These are phyloP conservation scores for Arctostaphylos glauca DNA, from an alignment of 148 eudicot species.

Conservation along the genomic window DNA sequence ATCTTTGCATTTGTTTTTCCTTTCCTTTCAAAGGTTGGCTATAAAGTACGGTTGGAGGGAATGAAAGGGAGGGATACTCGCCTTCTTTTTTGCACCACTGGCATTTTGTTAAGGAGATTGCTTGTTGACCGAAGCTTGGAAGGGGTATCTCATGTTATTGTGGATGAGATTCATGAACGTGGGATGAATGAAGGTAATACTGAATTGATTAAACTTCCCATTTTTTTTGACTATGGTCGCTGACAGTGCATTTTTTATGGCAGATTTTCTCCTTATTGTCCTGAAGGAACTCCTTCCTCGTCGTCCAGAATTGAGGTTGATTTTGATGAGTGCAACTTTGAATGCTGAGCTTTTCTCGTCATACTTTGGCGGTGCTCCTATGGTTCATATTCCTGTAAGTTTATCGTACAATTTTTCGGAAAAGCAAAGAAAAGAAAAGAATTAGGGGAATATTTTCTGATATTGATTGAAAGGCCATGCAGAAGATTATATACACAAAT, in stretches of 20 bases:
- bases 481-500: too few species aligned
- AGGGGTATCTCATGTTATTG: constrained; percentile 88
- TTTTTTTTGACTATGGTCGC: constrained; percentile 16
- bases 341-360: constrained; percentile 96
- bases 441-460: too few species aligned
- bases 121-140: constrained; percentile 79
- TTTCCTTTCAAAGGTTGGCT: constrained; percentile 62
- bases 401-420: not conserved
- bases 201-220: constrained; percentile 2
- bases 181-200: constrained; percentile 97
- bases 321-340: constrained; percentile 95
- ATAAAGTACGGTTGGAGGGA: constrained; percentile 96
- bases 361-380: constrained; percentile 92
- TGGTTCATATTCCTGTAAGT: constrained; percentile 96
- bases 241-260: constrained; percentile 26
- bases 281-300: constrained; percentile 90
- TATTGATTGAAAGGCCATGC: too few species aligned
- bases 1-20: not conserved
- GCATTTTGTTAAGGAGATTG: constrained; percentile 81
- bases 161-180: constrained; percentile 98
- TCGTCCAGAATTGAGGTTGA: constrained; percentile 86
- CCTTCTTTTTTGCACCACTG: constrained; percentile 96
- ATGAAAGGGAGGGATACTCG: constrained; percentile 95
- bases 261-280: constrained; percentile 98
- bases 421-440: too few species aligned